Evolutionary conservation across 2,329 filamentous ascomycete species (phyloP).

Genomic region (Elsinoe australis): DNA sequence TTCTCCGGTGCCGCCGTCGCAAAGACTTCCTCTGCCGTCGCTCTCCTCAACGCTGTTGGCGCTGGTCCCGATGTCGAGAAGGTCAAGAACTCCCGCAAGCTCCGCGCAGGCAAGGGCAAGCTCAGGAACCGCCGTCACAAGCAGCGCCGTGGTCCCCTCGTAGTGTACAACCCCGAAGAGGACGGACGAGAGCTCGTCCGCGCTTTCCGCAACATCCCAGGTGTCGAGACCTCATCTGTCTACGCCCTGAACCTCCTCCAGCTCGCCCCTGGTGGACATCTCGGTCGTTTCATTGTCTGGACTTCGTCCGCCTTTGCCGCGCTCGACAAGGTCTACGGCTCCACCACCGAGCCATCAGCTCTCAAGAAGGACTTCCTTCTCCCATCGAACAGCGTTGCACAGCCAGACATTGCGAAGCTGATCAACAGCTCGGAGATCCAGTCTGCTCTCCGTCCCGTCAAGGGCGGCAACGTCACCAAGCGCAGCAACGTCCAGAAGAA

Average conservation of each 20-base stretch:
- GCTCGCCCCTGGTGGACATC: slow-evolving; percentile 96
- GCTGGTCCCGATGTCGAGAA: slow-evolving; percentile 87
- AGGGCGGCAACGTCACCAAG: slow-evolving; percentile 85
- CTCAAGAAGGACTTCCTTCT: slow-evolving; percentile 99
- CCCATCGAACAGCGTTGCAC: slow-evolving; percentile 81
- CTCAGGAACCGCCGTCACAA: slow-evolving; percentile 91
- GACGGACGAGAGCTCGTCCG: slow-evolving; percentile 90
- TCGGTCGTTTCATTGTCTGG: slow-evolving; percentile 99
- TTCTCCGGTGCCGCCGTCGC: slow-evolving; percentile 71
- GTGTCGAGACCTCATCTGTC: slow-evolving; percentile 93
- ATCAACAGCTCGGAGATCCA: slow-evolving; percentile 99
- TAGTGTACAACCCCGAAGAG: slow-evolving; percentile 92
- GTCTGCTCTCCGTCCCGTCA: slow-evolving; percentile 85
- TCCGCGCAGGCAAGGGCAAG: slow-evolving; percentile 98
- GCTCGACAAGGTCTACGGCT: slow-evolving; percentile 94
- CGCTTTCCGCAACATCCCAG: slow-evolving; percentile 98
- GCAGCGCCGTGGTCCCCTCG: slow-evolving; percentile 94
- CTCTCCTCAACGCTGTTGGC: slow-evolving; percentile 84
- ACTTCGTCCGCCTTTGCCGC: slow-evolving; percentile 94
- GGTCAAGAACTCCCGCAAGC: slow-evolving; percentile 93
- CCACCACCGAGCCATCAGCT: slow-evolving; percentile 77
- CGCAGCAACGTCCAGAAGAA: slow-evolving; percentile 94
- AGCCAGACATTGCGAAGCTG: slow-evolving; percentile 91
- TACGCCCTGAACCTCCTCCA: slow-evolving; percentile 96
- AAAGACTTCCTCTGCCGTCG: slow-evolving; percentile 82